These are phyloP conservation scores for Leishmania braziliensis DNA, from an alignment of 208 protist species.

Conservation along the genomic window DNA sequence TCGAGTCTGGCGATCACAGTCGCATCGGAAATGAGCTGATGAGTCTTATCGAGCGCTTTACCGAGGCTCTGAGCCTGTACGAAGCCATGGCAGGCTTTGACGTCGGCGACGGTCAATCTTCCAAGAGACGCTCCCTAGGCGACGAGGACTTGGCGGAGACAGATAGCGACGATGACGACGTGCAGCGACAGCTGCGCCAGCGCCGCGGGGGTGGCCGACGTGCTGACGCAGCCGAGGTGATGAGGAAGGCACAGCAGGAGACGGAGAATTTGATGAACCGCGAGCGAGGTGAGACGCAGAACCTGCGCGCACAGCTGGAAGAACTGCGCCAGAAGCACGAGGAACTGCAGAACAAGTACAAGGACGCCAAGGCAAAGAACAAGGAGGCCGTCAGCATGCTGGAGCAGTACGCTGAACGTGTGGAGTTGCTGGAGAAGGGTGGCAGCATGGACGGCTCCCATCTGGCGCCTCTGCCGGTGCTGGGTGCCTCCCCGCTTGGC, in stretches of 20 bases:
- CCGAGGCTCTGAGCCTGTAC: conserved; percentile 77
- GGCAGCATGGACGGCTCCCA: conserved; percentile 11
- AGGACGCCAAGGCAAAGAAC: conserved; percentile 91
- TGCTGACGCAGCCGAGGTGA: conserved; percentile 45
- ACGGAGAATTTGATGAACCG: conserved; percentile 72
- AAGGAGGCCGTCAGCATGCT: conserved; percentile 69
- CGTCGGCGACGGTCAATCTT: conserved; percentile 71
- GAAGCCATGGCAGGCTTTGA: conserved; percentile 89
- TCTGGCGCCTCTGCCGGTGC: conserved; percentile 32
- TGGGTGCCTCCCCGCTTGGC: conserved; percentile 23
- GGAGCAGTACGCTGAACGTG: conserved; percentile 66
- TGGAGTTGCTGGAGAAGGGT: conserved; percentile 62
- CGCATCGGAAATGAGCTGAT: conserved; percentile 75
- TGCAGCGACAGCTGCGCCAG: conserved; percentile 53
- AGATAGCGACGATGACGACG: conserved; percentile 86
- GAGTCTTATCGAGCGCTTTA: conserved; percentile 84
- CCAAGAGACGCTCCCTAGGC: conserved; percentile 60
- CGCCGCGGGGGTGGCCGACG: conserved; percentile 18
- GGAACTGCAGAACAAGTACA: conserved; percentile 92
- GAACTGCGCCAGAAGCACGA: conserved; percentile 81
- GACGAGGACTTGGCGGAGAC: conserved; percentile 45
- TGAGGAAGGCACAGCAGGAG: conserved; percentile 79
- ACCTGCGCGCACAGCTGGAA: conserved; percentile 75
- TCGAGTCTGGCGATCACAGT: conserved; percentile 75
- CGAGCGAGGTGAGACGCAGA: conserved; percentile 60